Percentiles rank a stretch among this genome's conserved stretches.
phyloP scores from a whole-genome alignment of 208 protist species.

The Zelonia costaricensis region DNA sequence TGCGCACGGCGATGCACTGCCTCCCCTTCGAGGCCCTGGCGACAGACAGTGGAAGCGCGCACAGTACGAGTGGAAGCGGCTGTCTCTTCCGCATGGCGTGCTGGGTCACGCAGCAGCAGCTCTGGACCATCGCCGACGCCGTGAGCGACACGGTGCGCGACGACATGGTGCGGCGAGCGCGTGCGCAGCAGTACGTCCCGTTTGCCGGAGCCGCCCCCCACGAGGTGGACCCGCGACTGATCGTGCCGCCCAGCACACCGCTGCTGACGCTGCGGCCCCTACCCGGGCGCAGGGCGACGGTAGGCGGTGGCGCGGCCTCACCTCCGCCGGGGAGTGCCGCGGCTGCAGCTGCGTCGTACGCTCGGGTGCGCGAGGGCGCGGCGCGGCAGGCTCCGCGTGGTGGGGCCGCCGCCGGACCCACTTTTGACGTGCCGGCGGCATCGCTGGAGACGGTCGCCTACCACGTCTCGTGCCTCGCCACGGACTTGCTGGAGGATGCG shows the following conservation, averaged over 20 bases:
- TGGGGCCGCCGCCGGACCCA: not conserved
- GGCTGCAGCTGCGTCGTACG: not conserved
- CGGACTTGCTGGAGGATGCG: conserved; percentile 40
- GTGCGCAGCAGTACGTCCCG: conserved; percentile 24
- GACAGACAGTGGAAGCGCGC: not conserved
- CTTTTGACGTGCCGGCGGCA: conserved; percentile 37
- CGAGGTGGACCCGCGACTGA: conserved; percentile 26
- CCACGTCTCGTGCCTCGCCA: conserved; percentile 49
- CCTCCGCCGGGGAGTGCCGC: too few relatives aligned
- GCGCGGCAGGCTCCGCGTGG: not conserved
- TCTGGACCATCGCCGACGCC: conserved; percentile 63
- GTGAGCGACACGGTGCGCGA: conserved; percentile 55
- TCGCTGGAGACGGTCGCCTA: conserved; percentile 51
- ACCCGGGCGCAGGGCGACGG: conserved; percentile 1
- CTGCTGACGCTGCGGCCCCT: conserved; percentile 29
- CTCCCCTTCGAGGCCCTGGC: conserved; percentile 82
- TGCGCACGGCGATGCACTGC: conserved; percentile 76
- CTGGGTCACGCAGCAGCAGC: conserved; percentile 63
- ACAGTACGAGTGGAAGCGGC: not conserved
- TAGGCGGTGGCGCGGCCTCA: too few relatives aligned
- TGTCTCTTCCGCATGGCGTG: conserved; percentile 46
- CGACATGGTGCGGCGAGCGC: conserved; percentile 44
- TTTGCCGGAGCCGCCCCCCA: conserved; percentile 18
- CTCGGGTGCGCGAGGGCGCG: not conserved
- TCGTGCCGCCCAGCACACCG: conserved; percentile 24